Evolutionary conservation across 192 early-diverging fungal genomes (phyloP), one percentile per base, ranked within the genome.

Genomic region (Pilaira anomala): DNA sequence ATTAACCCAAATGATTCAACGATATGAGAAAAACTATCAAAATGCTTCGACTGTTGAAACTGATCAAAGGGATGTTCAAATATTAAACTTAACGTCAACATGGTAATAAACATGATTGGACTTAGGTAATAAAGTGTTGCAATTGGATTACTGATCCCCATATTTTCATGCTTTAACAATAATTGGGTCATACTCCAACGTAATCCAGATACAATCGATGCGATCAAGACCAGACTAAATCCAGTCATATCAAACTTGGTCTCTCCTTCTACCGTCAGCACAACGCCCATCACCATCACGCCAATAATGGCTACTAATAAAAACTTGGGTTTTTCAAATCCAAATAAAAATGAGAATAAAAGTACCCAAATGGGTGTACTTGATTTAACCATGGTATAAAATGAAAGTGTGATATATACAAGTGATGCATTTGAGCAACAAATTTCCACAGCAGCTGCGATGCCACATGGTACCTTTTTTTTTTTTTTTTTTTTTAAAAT

Each of bases 151-250:
- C 86, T 84, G 80, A 91, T 86, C 12, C 88, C 88, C 7, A 88
- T 53, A 18, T 69, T 59, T 49, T 84, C 85, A 44, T 79, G 76
- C 62, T 87, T 80, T 29, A 95, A 62, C 11, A 95, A 73, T 63
- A 93, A 77, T 63, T 93, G 91, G 3, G 88, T 93, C 48, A 93
- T 70, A 7, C 84, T 81, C 93, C 91, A 93, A 19, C 93, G 79
- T 13, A 93, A 79, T 21, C 93, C 93, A n/a, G 86, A 85, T 18
- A 87, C 73, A 24, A 95, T 74, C 0, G 90, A 81, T 5, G 93
- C 91, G 1, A 74, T 71, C 30, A 91, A 68, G 25, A 87, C 78
- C 12, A 85, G 71, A 0, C 72, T 19, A 54, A 83, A 87, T 4
- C 85, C 85, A 2, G 67, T 54, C 60, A 73, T 55, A 69, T 87